phyloP scores from a whole-genome alignment of 2,329 filamentous ascomycete species.

The Colletotrichum orbiculare region DNA sequence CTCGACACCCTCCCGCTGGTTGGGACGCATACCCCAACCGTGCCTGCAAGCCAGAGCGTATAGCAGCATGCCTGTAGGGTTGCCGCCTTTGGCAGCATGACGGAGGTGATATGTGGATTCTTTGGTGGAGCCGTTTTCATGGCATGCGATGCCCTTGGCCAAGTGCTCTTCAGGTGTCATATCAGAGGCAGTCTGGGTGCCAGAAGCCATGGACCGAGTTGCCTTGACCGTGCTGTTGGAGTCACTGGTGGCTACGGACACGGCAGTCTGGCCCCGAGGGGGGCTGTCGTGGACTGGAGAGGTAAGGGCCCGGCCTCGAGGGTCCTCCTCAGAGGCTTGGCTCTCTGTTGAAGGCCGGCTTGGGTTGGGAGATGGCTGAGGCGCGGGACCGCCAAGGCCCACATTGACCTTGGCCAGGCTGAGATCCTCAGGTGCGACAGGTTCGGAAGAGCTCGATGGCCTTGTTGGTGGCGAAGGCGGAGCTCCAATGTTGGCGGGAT shows the following conservation, averaged over 20 bases:
- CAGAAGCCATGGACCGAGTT: slow-evolving; percentile 54
- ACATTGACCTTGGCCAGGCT: slow-evolving; percentile 57
- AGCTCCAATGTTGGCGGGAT: slow-evolving; percentile 56
- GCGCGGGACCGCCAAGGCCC: slow-evolving; percentile 52
- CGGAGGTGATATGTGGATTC: slow-evolving; percentile 97
- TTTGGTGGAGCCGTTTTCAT: slow-evolving; percentile 86
- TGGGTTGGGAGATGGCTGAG: slow-evolving; percentile 56
- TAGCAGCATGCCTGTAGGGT: slow-evolving; percentile 94
- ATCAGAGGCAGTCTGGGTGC: slow-evolving; percentile 70
- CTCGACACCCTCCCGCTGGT: slow-evolving; percentile 87
- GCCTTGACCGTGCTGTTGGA: slow-evolving; percentile 65
- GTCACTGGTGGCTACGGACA: slow-evolving; percentile 63
- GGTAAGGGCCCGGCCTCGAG: slow-evolving; percentile 57
- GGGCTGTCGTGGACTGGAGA: slow-evolving; percentile 52
- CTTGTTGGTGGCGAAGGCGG: slow-evolving; percentile 72
- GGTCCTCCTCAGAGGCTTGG: slow-evolving; percentile 60
- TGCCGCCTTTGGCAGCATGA: slow-evolving; percentile 84
- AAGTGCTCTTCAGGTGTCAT: slow-evolving; percentile 90
- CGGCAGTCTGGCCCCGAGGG: slow-evolving; percentile 55
- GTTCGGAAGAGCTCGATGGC: slow-evolving; percentile 66
- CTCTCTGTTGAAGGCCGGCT: slow-evolving; percentile 58
- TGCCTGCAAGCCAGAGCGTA: slow-evolving; percentile 96
- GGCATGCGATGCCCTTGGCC: slow-evolving; percentile 87
- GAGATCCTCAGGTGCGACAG: slow-evolving; percentile 51
- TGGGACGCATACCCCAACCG: slow-evolving; percentile 97